Conservation (phyloP, 768 basidiomycete genomes). For the Leucocoprinus birnbaumii region DNA sequence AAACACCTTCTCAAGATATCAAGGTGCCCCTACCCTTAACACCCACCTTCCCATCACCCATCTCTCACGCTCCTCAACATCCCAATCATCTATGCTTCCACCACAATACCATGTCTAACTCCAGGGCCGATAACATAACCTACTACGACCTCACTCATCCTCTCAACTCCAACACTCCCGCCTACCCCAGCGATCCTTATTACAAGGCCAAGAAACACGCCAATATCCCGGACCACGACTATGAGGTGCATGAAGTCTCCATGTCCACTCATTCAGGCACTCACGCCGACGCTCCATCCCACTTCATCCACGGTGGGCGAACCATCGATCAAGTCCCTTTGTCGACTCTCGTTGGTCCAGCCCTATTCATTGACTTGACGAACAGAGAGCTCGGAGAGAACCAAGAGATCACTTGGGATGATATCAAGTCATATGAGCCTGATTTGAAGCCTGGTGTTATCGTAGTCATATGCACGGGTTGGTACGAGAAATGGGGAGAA, state of each 20-base stretch:
- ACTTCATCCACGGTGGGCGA: constrained; percentile 58
- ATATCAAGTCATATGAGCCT: constrained; percentile 33
- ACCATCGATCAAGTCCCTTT: constrained; percentile 61
- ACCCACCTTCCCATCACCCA: too few relatives aligned
- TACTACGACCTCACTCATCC: constrained; percentile 55
- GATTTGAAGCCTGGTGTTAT: constrained; percentile 32
- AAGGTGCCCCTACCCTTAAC: too few relatives aligned
- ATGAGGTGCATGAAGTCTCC: constrained; percentile 47
- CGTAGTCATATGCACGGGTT: constrained; percentile 64
- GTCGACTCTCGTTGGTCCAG: constrained; percentile 48
- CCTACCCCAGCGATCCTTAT: constrained; percentile 56
- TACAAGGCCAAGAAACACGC: constrained; percentile 37
- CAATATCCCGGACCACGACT: constrained; percentile 43
- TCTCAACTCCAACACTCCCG: constrained; percentile 39
- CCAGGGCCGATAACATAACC: too few relatives aligned
- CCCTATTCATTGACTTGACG: constrained; percentile 53
- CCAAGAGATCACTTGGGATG: constrained; percentile 54
- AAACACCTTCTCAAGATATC: too few relatives aligned
- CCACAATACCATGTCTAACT: too few relatives aligned
- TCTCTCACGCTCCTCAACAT: too few relatives aligned
- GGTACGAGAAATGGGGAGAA: constrained; percentile 55
- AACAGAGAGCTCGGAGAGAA: constrained; percentile 23
- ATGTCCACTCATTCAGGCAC: constrained; percentile 75
- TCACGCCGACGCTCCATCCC: constrained; percentile 76
- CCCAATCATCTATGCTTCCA: too few relatives aligned